Conservation (phyloP, 768 basidiomycete species). For the Sarcomyxa edulis region DNA sequence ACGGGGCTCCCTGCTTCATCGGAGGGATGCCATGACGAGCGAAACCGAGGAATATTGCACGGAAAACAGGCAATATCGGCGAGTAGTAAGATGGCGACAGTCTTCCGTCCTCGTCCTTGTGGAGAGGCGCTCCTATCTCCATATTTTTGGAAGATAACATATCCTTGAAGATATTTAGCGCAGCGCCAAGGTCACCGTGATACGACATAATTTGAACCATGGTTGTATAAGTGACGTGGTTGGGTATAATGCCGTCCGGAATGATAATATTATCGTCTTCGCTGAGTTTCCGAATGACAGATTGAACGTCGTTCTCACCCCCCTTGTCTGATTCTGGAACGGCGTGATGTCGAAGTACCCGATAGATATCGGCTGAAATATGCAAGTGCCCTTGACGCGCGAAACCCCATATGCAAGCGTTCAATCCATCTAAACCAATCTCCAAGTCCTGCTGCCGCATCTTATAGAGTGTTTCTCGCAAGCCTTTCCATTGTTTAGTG, state of each 20-base stretch:
- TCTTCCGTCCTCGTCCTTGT: slow-evolving; percentile 19
- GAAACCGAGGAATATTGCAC: slow-evolving; percentile 75
- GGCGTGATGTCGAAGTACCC: slow-evolving; percentile 51
- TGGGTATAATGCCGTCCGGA: slow-evolving; percentile 40
- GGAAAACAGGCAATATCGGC: slow-evolving; percentile 52
- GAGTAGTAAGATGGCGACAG: slow-evolving; percentile 24
- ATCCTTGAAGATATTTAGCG: slow-evolving; percentile 58
- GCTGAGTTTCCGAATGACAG: slow-evolving; percentile 30
- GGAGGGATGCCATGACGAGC: slow-evolving; percentile 45
- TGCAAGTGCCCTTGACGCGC: slow-evolving; percentile 46
- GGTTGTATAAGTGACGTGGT: slow-evolving; percentile 60
- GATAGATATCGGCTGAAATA: slow-evolving; percentile 58
- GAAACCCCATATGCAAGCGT: slow-evolving; percentile 69
- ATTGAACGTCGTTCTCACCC: slow-evolving; percentile 25
- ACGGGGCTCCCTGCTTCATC: not conserved
- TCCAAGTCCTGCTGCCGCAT: slow-evolving; percentile 47
- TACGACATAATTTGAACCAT: slow-evolving; percentile 71
- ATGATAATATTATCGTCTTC: slow-evolving; percentile 43
- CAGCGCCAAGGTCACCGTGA: slow-evolving; percentile 55
- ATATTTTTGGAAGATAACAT: slow-evolving; percentile 49
- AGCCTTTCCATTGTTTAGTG: slow-evolving; percentile 40
- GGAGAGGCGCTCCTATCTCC: slow-evolving; percentile 26
- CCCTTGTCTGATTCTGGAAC: slow-evolving; percentile 27
- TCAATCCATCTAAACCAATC: slow-evolving; percentile 62
- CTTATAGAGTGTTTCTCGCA: slow-evolving; percentile 49